Percentiles rank a stretch among this genome's conserved stretches.
These are phyloP conservation scores for Candida maltosa DNA, from an alignment of 805 yeast genomes.

Conservation along the genomic window DNA sequence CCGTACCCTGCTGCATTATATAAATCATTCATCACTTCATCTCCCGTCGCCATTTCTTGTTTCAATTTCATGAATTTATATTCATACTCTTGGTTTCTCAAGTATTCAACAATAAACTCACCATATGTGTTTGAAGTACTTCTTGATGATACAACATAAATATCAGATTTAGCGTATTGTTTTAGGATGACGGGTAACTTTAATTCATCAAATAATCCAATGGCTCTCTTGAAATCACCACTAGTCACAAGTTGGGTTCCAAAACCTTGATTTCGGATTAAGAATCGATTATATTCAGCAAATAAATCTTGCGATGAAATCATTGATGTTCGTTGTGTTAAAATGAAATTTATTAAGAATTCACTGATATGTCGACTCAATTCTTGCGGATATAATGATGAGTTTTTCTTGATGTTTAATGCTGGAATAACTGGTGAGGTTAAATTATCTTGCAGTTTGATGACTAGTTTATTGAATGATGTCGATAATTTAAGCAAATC, in stretches of 20 bases:
- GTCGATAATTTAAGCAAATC: constrained; percentile 61
- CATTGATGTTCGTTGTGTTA: constrained; percentile 33
- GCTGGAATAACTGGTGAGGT: constrained; percentile 19
- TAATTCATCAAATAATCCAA: constrained; percentile 52
- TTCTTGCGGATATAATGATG: constrained; percentile 53
- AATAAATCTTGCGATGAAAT: constrained; percentile 39
- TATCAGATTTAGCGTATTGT: constrained; percentile 29
- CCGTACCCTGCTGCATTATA: constrained; percentile 22
- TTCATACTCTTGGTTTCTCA: constrained; percentile 19
- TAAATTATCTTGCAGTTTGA: constrained; percentile 2
- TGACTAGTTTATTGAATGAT: constrained; percentile 23
- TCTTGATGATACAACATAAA: constrained; percentile 29
- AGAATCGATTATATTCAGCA: constrained; percentile 38
- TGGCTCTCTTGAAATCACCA: constrained; percentile 59
- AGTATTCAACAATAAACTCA: constrained; percentile 21
- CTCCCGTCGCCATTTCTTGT: constrained; percentile 6
- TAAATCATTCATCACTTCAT: constrained; percentile 13
- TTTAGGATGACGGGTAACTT: constrained; percentile 52
- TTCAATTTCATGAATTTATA: constrained; percentile 22
- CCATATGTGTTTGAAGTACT: constrained; percentile 23
- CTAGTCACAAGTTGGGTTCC: constrained; percentile 71
- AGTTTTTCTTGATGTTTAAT: constrained; percentile 31
- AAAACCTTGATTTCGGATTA: constrained; percentile 35
- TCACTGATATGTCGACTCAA: constrained; percentile 78
- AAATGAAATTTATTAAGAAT: constrained; percentile 42